Evolutionary conservation across 495 filamentous ascomycete species (phyloP), one percentile per base, ranked within the genome.

Genomic region (Oleoguttula mirabilis): DNA sequence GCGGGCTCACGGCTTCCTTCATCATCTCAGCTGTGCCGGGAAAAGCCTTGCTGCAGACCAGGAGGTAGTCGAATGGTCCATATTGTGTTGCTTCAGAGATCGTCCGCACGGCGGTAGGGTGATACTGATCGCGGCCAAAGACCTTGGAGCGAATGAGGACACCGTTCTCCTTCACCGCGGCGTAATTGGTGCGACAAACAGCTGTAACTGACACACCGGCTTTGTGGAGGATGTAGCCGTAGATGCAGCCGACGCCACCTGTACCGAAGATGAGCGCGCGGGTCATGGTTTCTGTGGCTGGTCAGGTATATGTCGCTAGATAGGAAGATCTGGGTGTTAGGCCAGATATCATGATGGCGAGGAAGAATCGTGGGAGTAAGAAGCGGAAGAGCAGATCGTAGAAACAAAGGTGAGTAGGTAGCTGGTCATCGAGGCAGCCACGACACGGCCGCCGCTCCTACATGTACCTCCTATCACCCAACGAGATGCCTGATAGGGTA

Each of bases 171-270:
- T 55, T 52, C 21, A 69, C 70, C 3, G 50, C 56, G 3, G 55
- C 54, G 55, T 69, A 77, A 56, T 76, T 79, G 2, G 70, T 72
- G 16, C 75, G 66, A 38, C 72, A 66, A 6, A 77, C 60, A 1
- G 65, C 59, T 4, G 68, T 70, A 21, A 74, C 64, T 0, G 35
- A 43, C 3, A 62, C 66, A 1, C 59, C 55, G 15, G 63, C 65
- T n/a, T 56, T 54, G 36, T 68, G 52, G 2, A 79, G 59, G 16
- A 70, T 60, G 39, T 66, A 68, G 19, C 64, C 63, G 25, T 71
- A 71, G 12, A 71, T 60, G 0, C 65, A 55, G 22, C 73, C 75
- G 0, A 77, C 61, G 38, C 63, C 65, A 0, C 73, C 75, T 4
- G 64, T 52, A 4, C 73, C 73, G 36, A 76, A 67, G 2, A 77